phyloP scores from a whole-genome alignment of 331 rosid genomes.

The Rosa hybrid region DNA sequence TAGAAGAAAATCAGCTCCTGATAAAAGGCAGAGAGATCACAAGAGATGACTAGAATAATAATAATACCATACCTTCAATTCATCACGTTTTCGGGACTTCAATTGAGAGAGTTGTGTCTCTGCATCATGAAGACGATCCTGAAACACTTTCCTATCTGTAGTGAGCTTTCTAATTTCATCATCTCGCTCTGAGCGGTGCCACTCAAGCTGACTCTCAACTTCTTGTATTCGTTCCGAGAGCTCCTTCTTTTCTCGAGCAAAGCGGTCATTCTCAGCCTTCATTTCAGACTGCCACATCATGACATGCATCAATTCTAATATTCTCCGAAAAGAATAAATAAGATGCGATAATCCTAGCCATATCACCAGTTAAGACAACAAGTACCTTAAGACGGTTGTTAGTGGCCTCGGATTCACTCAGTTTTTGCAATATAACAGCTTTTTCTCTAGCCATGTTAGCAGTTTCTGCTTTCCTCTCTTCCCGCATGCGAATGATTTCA shows the following conservation, averaged over 20 bases:
- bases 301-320: slow-evolving; percentile 44
- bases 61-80: slow-evolving; percentile 65
- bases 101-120: slow-evolving; percentile 81
- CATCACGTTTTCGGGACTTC: slow-evolving; percentile 96
- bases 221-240: slow-evolving; percentile 74
- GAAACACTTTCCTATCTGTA: slow-evolving; percentile 84
- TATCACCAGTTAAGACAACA: slow-evolving; percentile 47
- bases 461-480: slow-evolving; percentile 73
- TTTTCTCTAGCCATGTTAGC: slow-evolving; percentile 68
- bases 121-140: slow-evolving; percentile 91
- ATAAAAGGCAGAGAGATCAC: slow-evolving; percentile 3
- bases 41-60: slow-evolving; percentile 8
- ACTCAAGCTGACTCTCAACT: slow-evolving; percentile 96
- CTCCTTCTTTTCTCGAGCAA: slow-evolving; percentile 87
- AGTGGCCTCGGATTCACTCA: slow-evolving; percentile 78
- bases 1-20: background rate
- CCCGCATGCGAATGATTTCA: slow-evolving; percentile 69
- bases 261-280: slow-evolving; percentile 83
- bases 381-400: slow-evolving; percentile 86
- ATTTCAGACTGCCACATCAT: slow-evolving; percentile 84
- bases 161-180: slow-evolving; percentile 71
- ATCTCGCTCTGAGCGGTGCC: slow-evolving; percentile 96
- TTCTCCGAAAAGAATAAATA: slow-evolving; percentile 39
- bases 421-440: slow-evolving; percentile 58
- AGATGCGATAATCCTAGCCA: slow-evolving; percentile 39